A percentile compares a stretch with the other conserved stretches of the same genome.
Conservation (phyloP, 768 basidiomycete genomes). For the Pleurotus cornucopiae region DNA sequence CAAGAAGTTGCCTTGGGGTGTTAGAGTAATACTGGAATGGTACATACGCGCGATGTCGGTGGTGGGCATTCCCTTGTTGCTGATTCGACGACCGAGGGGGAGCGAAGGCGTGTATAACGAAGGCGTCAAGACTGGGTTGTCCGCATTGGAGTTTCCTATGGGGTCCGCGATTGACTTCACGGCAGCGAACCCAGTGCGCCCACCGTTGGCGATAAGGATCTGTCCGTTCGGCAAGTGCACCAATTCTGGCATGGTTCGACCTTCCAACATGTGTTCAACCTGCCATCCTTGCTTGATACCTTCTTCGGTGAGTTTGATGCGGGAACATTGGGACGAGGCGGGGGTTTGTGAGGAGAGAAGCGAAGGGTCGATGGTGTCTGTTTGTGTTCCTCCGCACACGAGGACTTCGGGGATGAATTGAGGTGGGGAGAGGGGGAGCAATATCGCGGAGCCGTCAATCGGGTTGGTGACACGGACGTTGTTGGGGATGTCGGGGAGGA, state of each 20-base stretch:
- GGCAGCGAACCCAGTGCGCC: slow-evolving; percentile 30
- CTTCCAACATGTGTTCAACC: slow-evolving; percentile 26
- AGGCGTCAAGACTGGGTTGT: slow-evolving; percentile 32
- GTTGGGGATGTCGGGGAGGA: slow-evolving; percentile 31
- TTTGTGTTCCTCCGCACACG: slow-evolving; percentile 23
- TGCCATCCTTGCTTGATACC: slow-evolving; percentile 32
- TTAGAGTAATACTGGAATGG: slow-evolving; percentile 56
- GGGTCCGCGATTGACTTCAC: slow-evolving; percentile 16
- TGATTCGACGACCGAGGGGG: slow-evolving; percentile 39
- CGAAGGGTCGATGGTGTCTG: slow-evolving; percentile 10
- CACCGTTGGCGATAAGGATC: slow-evolving; percentile 36
- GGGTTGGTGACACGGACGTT: slow-evolving; percentile 29
- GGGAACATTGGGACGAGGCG: slow-evolving; percentile 27
- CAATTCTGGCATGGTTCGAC: slow-evolving; percentile 28
- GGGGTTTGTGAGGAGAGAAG: slow-evolving; percentile 19
- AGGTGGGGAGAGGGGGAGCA: slow-evolving; percentile 25
- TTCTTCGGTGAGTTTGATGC: slow-evolving; percentile 23
- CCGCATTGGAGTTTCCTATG: slow-evolving; percentile 20
- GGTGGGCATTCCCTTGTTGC: slow-evolving; percentile 40
- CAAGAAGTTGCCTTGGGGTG: slow-evolving; percentile 37
- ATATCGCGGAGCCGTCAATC: slow-evolving; percentile 20
- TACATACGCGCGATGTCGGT: slow-evolving; percentile 51
- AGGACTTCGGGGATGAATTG: slow-evolving; percentile 25
- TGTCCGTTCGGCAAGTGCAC: slow-evolving; percentile 30
- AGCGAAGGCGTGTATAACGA: slow-evolving; percentile 44